Base-by-base conservation (phyloP, 179 eudicot genomes). In the Gypsophila paniculata region DNA sequence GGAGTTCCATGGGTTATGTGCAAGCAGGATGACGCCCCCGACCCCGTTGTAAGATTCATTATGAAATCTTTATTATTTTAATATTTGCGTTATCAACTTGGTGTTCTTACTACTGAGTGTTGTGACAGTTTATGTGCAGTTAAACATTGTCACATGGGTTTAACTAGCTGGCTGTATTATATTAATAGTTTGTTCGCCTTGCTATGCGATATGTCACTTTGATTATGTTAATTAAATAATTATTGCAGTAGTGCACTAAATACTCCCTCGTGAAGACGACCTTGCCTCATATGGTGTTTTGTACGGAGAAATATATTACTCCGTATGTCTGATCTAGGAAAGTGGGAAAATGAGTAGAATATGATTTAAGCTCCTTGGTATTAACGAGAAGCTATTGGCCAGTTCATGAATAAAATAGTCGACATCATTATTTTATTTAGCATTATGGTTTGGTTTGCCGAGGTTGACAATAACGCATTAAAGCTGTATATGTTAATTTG, bases 1-100 rank as follows among this genome's bases (percentile, higher is more conserved):
- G 92, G 92, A 65, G 96, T 88, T 22, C 96, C 96, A 48, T 90
- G 96, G 96, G 81, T 90, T 78, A 90, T 89, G 95, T 89, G 95
- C 82, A 89, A 89, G 82, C 95, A 89, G 75, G 96, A 89, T 78
- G 96, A 89, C 82, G 92, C 96, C 57, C 96, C 96, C 25, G 96
- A 90, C 80, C 96, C 96, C 17, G 66, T 90, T 77, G 96, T 88
- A 83, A 83, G 96, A 78, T 22, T 74, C 67, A 13, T 60, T n/a
- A 0, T 23, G 14, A 23, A 68, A 61, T 61, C 44, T 54, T 61
- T 2, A 15, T 62, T 63, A 44, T 32, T 29, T 39, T 66, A 17
- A 67, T 70, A 22, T 26, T 64, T n/a, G 61, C 32, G 57, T 23
- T 46, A 32, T 71, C 64, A 52, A 58, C 72, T 49, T 64, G 38